phyloP scores from a whole-genome alignment of 108 stramenopile species.

The Hondaea fermentalgiana region DNA sequence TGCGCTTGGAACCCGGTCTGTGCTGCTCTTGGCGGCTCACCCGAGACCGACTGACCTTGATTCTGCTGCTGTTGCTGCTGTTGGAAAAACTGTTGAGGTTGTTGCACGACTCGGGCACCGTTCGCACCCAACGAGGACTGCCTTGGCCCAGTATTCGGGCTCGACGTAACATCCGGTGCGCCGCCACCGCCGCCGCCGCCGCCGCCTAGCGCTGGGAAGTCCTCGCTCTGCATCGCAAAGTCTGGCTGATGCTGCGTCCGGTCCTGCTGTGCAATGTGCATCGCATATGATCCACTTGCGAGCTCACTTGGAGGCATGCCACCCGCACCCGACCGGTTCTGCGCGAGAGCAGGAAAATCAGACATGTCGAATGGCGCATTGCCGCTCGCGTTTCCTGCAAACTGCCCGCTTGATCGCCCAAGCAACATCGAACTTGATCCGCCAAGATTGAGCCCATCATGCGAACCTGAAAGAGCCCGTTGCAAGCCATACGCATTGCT shows the following conservation, averaged over 20 bases:
- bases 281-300: neutral
- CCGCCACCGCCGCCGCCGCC: neutral
- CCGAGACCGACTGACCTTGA: neutral
- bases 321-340: neutral
- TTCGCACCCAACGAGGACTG: neutral
- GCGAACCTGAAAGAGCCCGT: neutral
- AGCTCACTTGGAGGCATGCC: neutral
- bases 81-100: neutral
- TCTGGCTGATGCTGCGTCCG: neutral
- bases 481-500: neutral
- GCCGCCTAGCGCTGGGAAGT: slow-evolving; percentile 26
- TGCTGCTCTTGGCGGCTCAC: neutral
- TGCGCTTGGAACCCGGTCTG: neutral
- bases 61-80: neutral
- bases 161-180: neutral
- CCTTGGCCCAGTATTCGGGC: neutral
- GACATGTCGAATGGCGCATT: neutral
- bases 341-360: neutral
- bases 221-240: slow-evolving; percentile 26
- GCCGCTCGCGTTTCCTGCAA: neutral
- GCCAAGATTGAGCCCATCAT: neutral
- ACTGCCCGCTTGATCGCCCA: neutral
- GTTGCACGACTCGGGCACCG: neutral
- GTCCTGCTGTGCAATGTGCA: neutral
- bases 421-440: neutral